Base-by-base conservation (phyloP, 345 rosid genomes). In the Salix udensis region DNA sequence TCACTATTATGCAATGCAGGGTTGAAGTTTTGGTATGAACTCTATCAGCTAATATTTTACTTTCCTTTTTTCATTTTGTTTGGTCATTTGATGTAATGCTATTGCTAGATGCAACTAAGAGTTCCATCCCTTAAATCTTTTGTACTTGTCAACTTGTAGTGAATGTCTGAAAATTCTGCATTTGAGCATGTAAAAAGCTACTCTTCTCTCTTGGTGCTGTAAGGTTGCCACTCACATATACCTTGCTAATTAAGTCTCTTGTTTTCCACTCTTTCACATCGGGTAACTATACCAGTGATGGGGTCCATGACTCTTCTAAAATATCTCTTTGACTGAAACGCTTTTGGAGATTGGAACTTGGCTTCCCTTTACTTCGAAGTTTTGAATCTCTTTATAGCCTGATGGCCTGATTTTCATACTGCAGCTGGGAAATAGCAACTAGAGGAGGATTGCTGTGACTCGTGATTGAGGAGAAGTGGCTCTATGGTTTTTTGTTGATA, bases 1-100 rank as follows among this genome's bases (percentile, higher is more conserved):
- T 67, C 97, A 93, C 76, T 92, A 84, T 77, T 93, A 89, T 81
- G 81, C 87, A 70, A 82, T 85, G 77, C 84, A 82, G 71, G 86
- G 83, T 65, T 89, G 70, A 88, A 68, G 18, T 72, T 50, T 36
- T 76, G 71, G 80, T 81, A 81, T 15, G 75, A 15, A 16, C 28
- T 75, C 72, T 50, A 12, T 24, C 39, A 31, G 23, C 76, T 42
- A 23, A 50, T 65, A 28, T 21, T 39, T 64, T 14, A 44, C 30
- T 23, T 58, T 6, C 2, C 42, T 65, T 50, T 36, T 36, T 37
- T 69, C 42, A 36, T 24, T 53, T 71, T 16, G 14, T 64, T 5
- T 77, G 37, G 50, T 46, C 52, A 46, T 46, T 46, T 46, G 52
- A 39, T 36, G 78, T 13, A 65, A 26, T 72, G 72, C 65, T 28